phyloP scores from a whole-genome alignment of 169 alveolate species.

The Eimeria tenella region DNA sequence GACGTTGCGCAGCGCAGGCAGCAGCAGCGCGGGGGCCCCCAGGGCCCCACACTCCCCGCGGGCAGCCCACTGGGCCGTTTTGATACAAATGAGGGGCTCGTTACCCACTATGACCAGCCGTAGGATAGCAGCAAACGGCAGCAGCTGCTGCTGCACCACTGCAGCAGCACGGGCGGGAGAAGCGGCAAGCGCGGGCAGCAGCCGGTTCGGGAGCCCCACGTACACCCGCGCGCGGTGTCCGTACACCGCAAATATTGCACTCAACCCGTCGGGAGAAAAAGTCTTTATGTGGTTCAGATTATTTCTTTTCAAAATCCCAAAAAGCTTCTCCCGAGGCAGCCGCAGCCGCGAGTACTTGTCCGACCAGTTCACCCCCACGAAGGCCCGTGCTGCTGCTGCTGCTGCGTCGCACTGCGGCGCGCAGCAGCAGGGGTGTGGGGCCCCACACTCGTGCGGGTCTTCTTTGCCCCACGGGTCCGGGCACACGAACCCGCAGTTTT shows the following conservation, averaged over 20 bases:
- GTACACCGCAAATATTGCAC: conserved; percentile 9
- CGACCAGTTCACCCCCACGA: conserved; percentile 71
- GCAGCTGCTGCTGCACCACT: conserved; percentile 40
- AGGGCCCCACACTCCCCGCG: conserved; percentile 64
- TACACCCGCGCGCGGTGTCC: conserved; percentile 37
- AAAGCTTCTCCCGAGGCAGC: conserved; percentile 12
- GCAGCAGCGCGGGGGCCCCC: conserved; percentile 55
- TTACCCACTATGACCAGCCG: conserved; percentile 59
- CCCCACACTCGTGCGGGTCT: conserved; percentile 61
- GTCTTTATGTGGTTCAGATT: conserved; percentile 59
- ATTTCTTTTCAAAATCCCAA: conserved; percentile 30
- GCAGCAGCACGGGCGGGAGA: not conserved
- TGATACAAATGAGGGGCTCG: conserved; percentile 70
- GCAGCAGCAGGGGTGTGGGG: conserved; percentile 72
- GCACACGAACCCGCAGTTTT: conserved; percentile 63
- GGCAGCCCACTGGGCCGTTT: conserved; percentile 57
- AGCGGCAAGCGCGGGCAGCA: conserved; percentile 43
- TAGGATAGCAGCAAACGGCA: conserved; percentile 8
- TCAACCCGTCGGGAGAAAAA: conserved; percentile 64
- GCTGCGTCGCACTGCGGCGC: conserved; percentile 53
- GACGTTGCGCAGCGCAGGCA: conserved; percentile 63
- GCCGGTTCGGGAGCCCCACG: conserved; percentile 58
- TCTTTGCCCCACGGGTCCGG: conserved; percentile 75
- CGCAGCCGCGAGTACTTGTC: conserved; percentile 52
- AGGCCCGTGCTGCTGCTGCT: conserved; percentile 34